Evolutionary conservation across 2,329 filamentous ascomycete genomes (phyloP).

Genomic region (Alternaria consortialis): DNA sequence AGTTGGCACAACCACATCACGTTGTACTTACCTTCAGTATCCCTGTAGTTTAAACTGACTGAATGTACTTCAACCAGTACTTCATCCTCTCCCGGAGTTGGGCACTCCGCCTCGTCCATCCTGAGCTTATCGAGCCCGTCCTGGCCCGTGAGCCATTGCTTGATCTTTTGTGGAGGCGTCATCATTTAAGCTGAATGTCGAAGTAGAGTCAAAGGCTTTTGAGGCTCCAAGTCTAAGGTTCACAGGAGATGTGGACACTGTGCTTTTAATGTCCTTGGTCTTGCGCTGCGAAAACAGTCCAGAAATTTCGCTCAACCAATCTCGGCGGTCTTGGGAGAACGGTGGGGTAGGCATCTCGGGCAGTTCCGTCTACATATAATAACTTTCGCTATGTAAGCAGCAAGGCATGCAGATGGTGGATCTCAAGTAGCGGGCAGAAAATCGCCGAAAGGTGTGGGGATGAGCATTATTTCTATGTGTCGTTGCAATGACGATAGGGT

Average conservation of each 20-base stretch:
- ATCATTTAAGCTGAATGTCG: slow-evolving; percentile 26
- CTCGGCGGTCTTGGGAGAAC: slow-evolving; percentile 47
- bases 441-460: slow-evolving; percentile 28
- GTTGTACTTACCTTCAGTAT: slow-evolving; percentile 54
- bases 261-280: slow-evolving; percentile 20
- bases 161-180: slow-evolving; percentile 43
- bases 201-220: slow-evolving; percentile 20
- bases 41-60: slow-evolving; percentile 65
- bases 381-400: slow-evolving; percentile 3
- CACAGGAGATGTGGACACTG: slow-evolving; percentile 18
- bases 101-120: slow-evolving; percentile 45
- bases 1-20: not conserved
- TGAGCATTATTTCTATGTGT: slow-evolving; percentile 28
- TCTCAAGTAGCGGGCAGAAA: slow-evolving; percentile 14
- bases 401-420: slow-evolving; percentile 16
- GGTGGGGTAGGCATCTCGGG: slow-evolving; percentile 47
- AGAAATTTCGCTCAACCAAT: slow-evolving; percentile 47
- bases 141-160: slow-evolving; percentile 55
- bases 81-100: slow-evolving; percentile 51
- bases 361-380: slow-evolving; percentile 7
- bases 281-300: slow-evolving; percentile 35
- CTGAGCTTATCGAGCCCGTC: slow-evolving; percentile 55
- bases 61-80: slow-evolving; percentile 62
- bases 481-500: slow-evolving; percentile 71
- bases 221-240: slow-evolving; percentile 6